These are phyloP conservation scores for Corynespora cassiicola DNA, from an alignment of 2,329 filamentous ascomycete genomes.

Conservation along the genomic window DNA sequence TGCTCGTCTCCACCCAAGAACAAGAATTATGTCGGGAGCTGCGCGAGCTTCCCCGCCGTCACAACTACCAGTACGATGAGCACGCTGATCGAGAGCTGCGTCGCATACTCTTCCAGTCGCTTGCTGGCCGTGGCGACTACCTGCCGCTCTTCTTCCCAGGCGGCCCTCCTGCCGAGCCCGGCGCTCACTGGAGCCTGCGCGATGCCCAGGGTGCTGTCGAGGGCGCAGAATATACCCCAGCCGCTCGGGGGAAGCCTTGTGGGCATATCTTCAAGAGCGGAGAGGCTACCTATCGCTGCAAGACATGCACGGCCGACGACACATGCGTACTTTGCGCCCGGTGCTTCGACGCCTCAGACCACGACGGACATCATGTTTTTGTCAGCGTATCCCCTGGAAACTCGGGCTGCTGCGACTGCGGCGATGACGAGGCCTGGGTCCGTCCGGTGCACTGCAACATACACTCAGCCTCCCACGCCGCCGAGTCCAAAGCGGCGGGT, in stretches of 20 bases:
- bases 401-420: constrained; percentile 96
- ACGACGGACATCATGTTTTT: constrained; percentile 89
- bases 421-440: constrained; percentile 93
- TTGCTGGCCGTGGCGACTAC: constrained; percentile 78
- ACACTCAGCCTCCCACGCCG: constrained; percentile 67
- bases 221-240: constrained; percentile 92
- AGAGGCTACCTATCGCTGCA: constrained; percentile 92
- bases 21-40: constrained; percentile 84
- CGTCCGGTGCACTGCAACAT: constrained; percentile 90
- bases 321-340: constrained; percentile 93
- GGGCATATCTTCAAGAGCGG: constrained; percentile 96
- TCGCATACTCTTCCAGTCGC: constrained; percentile 82
- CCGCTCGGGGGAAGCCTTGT: constrained; percentile 89
- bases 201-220: constrained; percentile 91
- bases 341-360: constrained; percentile 95
- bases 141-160: constrained; percentile 83
- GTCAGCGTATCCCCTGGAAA: constrained; percentile 89
- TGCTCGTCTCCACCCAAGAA: constrained; percentile 65
- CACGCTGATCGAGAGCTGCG: constrained; percentile 76
- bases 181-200: constrained; percentile 74
- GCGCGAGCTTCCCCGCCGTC: constrained; percentile 74
- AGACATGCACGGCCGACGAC: constrained; percentile 92
- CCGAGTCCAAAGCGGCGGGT: constrained; percentile 54
- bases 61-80: constrained; percentile 77
- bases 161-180: constrained; percentile 65